phyloP scores from a whole-genome alignment of 805 yeast species.

The Lipomyces japonicus region DNA sequence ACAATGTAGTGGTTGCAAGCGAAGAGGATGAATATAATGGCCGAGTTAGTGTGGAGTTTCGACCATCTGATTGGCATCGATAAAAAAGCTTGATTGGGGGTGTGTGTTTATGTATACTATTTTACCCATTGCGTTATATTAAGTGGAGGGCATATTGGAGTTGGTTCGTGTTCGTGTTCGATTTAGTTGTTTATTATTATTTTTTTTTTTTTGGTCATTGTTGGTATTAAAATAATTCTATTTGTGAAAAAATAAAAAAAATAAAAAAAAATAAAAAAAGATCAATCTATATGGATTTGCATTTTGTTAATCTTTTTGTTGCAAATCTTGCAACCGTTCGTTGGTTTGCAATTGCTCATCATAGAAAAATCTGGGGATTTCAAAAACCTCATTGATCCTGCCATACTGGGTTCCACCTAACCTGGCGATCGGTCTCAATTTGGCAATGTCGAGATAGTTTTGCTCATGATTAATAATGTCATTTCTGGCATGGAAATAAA shows the following conservation, averaged over 20 bases:
- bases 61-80: slow-evolving; percentile 17
- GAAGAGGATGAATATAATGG: slow-evolving; percentile 23
- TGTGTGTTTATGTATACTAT: neutral
- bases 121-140: neutral
- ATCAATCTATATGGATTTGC: neutral
- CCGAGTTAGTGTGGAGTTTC: slow-evolving; percentile 25
- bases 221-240: neutral
- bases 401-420: slow-evolving; percentile 52
- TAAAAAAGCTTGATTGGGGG: too few relatives aligned
- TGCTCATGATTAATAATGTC: slow-evolving; percentile 47
- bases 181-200: neutral
- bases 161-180: too few relatives aligned
- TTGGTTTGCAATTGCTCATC: slow-evolving; percentile 23
- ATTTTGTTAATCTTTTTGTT: neutral
- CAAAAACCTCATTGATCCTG: slow-evolving; percentile 46
- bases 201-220: neutral
- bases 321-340: slow-evolving; percentile 3
- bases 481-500: slow-evolving; percentile 55
- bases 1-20: slow-evolving; percentile 9
- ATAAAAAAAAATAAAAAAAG: too few relatives aligned
- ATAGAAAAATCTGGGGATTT: slow-evolving; percentile 46
- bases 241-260: neutral
- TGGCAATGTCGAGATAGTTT: slow-evolving; percentile 44
- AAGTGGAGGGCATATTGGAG: neutral
- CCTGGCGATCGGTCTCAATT: slow-evolving; percentile 53